Evolutionary conservation across 2,329 filamentous ascomycete species (phyloP).

Genomic region (Rutstroemia sp.): DNA sequence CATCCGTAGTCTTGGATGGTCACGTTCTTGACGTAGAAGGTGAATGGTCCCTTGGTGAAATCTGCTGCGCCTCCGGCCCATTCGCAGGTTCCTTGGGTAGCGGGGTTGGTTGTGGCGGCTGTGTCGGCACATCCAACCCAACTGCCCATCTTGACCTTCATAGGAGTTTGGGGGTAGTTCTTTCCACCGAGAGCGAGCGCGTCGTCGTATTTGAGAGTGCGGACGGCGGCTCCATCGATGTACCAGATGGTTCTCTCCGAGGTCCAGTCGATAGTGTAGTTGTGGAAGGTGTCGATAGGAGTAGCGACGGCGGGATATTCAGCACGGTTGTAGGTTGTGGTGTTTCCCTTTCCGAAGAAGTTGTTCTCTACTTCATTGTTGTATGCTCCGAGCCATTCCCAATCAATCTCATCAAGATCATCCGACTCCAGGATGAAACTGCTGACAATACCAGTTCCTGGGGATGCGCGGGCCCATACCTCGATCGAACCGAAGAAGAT

Average conservation of each 20-base stretch:
- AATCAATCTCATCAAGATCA: slow-evolving; percentile 47
- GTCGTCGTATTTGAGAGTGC: slow-evolving; percentile 40
- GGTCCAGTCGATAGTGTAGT: slow-evolving; percentile 63
- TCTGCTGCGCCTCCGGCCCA: slow-evolving; percentile 58
- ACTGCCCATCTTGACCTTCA: slow-evolving; percentile 56
- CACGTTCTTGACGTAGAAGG: slow-evolving; percentile 43
- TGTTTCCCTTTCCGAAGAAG: slow-evolving; percentile 49
- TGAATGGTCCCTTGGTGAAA: slow-evolving; percentile 38
- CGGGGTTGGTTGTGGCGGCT: slow-evolving; percentile 35
- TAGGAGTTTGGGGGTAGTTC: slow-evolving; percentile 63
- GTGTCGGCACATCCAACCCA: slow-evolving; percentile 34
- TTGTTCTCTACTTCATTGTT: slow-evolving; percentile 38
- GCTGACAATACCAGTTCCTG: slow-evolving; percentile 42
- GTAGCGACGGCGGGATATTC: slow-evolving; percentile 31
- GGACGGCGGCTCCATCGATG: slow-evolving; percentile 43
- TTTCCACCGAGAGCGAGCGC: slow-evolving; percentile 40
- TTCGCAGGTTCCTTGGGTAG: slow-evolving; percentile 49
- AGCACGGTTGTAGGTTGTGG: slow-evolving; percentile 42
- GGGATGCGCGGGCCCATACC: slow-evolving; percentile 38
- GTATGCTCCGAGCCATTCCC: slow-evolving; percentile 34
- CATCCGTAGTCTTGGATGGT: slow-evolving; percentile 44
- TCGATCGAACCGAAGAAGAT: slow-evolving; percentile 46
- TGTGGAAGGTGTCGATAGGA: slow-evolving; percentile 42
- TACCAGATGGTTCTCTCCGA: slow-evolving; percentile 49
- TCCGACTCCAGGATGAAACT: slow-evolving; percentile 43